Evolutionary conservation across 2,329 filamentous ascomycete species (phyloP).

Genomic region (Metarhizium robertsii): DNA sequence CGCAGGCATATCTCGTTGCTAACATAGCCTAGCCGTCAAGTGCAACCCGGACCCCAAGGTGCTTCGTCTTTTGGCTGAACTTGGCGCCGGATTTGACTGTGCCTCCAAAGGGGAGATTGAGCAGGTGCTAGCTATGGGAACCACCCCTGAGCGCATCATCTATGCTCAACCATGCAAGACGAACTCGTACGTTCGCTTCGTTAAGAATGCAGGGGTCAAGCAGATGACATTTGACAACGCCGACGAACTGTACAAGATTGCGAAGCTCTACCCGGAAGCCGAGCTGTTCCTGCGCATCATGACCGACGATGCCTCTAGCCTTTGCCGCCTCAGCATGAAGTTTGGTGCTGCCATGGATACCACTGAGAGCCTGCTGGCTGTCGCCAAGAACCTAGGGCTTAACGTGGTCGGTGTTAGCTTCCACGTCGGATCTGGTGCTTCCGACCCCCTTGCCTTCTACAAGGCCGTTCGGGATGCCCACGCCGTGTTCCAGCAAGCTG

Average conservation of each 20-base stretch:
- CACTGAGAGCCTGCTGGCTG: slow-evolving; percentile 64
- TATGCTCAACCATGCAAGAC: slow-evolving; percentile 99
- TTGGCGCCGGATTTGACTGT: slow-evolving; percentile 96
- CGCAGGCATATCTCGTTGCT: neutral
- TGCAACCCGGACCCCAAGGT: slow-evolving; percentile 94
- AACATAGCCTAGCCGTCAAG: slow-evolving; percentile 65
- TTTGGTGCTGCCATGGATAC: slow-evolving; percentile 87
- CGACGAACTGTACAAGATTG: slow-evolving; percentile 97
- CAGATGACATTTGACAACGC: slow-evolving; percentile 99
- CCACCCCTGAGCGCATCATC: slow-evolving; percentile 86
- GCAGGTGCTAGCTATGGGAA: slow-evolving; percentile 72
- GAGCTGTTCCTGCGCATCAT: slow-evolving; percentile 91
- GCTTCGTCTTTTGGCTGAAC: slow-evolving; percentile 72
- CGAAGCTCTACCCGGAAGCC: slow-evolving; percentile 78
- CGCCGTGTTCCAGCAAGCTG: slow-evolving; percentile 77
- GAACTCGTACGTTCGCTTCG: slow-evolving; percentile 92
- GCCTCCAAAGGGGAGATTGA: slow-evolving; percentile 97
- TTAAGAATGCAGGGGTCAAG: slow-evolving; percentile 73
- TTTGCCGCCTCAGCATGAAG: slow-evolving; percentile 94
- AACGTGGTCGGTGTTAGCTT: slow-evolving; percentile 96
- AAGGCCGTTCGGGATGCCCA: slow-evolving; percentile 88
- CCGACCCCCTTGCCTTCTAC: slow-evolving; percentile 83
- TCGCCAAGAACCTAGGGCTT: slow-evolving; percentile 74
- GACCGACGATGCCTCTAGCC: slow-evolving; percentile 88
- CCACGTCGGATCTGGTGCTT: slow-evolving; percentile 93